Conservation (phyloP, 768 basidiomycete genomes). For the Favolaschia claudopus region DNA sequence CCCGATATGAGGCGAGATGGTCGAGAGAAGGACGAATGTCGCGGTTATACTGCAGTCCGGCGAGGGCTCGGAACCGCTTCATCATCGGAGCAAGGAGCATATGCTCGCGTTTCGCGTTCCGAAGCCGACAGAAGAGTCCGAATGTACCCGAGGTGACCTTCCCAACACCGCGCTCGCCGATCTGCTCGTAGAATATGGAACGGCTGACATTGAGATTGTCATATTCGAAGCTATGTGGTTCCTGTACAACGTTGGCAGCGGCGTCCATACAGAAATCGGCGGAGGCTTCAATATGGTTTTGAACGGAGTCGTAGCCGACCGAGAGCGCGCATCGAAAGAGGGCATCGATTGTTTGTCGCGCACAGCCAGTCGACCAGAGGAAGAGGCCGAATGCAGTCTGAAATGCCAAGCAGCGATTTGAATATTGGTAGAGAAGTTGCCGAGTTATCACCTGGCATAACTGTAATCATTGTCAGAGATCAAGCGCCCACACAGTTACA, state of each 20-base stretch:
- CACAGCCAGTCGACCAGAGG: slow-evolving; percentile 14
- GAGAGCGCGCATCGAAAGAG: slow-evolving; percentile 17
- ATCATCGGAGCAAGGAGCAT: neutral
- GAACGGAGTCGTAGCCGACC: slow-evolving; percentile 21
- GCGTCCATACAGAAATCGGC: neutral
- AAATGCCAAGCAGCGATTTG: slow-evolving; percentile 18
- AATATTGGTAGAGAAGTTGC: slow-evolving; percentile 12
- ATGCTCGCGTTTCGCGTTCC: neutral
- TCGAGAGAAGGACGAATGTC: neutral
- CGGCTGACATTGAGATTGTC: slow-evolving; percentile 27
- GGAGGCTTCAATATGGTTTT: slow-evolving; percentile 4
- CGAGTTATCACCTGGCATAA: slow-evolving; percentile 16
- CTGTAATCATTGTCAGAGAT: neutral
- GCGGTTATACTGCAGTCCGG: neutral
- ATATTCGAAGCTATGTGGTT: slow-evolving; percentile 11
- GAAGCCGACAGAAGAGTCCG: slow-evolving; percentile 22
- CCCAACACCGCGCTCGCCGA: slow-evolving; percentile 9
- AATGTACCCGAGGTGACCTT: slow-evolving; percentile 27
- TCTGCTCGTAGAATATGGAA: slow-evolving; percentile 28
- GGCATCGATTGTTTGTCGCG: slow-evolving; percentile 21
- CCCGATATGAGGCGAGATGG: neutral
- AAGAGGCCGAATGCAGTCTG: slow-evolving; percentile 20
- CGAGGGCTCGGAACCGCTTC: neutral
- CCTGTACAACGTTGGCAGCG: neutral
- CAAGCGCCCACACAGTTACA: too few relatives aligned